phyloP scores from a whole-genome alignment of 2,329 filamentous ascomycete genomes.

The Drechslerella coelobrocha region DNA sequence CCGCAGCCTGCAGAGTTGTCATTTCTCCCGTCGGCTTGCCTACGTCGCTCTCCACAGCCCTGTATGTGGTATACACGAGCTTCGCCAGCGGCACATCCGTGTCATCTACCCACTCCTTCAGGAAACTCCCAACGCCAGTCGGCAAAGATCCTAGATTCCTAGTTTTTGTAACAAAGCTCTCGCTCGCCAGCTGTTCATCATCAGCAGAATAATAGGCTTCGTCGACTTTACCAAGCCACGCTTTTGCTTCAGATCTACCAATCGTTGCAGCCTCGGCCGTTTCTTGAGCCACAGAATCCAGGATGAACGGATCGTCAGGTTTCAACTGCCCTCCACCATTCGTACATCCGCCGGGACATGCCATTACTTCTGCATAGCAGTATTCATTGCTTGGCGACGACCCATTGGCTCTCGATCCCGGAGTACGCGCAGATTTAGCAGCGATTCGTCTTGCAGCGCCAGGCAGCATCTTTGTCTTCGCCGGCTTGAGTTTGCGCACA shows the following conservation, averaged over 20 bases:
- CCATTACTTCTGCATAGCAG: slow-evolving; percentile 79
- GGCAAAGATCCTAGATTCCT: slow-evolving; percentile 55
- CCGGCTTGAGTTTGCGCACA: slow-evolving; percentile 86
- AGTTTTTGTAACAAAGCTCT: slow-evolving; percentile 53
- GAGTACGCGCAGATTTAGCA: slow-evolving; percentile 55
- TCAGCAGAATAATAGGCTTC: slow-evolving; percentile 81
- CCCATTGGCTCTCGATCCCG: slow-evolving; percentile 56
- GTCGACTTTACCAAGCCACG: slow-evolving; percentile 81
- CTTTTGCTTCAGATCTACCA: slow-evolving; percentile 71
- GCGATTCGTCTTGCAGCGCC: slow-evolving; percentile 63
- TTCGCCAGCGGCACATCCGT: slow-evolving; percentile 75
- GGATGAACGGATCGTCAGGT: slow-evolving; percentile 74
- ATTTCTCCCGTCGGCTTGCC: slow-evolving; percentile 70
- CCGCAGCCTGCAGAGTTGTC: slow-evolving; percentile 77
- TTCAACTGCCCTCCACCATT: slow-evolving; percentile 97
- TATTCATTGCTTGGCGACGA: slow-evolving; percentile 41
- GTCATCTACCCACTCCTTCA: slow-evolving; percentile 76
- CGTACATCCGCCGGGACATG: slow-evolving; percentile 96
- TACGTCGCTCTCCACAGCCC: slow-evolving; percentile 92
- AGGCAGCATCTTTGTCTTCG: slow-evolving; percentile 74
- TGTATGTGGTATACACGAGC: slow-evolving; percentile 83
- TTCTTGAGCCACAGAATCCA: slow-evolving; percentile 22
- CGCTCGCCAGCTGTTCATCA: slow-evolving; percentile 52
- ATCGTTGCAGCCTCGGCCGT: slow-evolving; percentile 64
- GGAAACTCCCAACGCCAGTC: slow-evolving; percentile 66